Conservation (phyloP, 2,329 filamentous ascomycete genomes). For the Colletotrichum liriopes region DNA sequence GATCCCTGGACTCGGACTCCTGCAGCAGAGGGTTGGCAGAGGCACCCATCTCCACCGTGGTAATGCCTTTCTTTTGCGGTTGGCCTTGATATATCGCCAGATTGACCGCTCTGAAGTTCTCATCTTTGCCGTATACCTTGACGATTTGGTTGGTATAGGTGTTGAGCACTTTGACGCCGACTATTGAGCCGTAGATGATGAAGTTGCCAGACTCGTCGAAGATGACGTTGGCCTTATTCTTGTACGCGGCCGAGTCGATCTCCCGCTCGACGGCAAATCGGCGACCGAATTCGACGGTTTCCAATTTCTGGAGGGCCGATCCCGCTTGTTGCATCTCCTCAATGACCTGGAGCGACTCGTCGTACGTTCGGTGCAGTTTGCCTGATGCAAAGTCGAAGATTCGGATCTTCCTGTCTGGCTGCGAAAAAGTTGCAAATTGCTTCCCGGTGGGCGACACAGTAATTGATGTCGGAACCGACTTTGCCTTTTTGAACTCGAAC, state of each 20-base stretch:
- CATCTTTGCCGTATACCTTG: slow-evolving; percentile 91
- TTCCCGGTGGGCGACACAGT: slow-evolving; percentile 89
- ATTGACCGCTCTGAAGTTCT: slow-evolving; percentile 87
- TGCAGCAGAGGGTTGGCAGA: slow-evolving; percentile 93
- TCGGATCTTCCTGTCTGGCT: slow-evolving; percentile 93
- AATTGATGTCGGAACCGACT: slow-evolving; percentile 85
- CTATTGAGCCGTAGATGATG: slow-evolving; percentile 91
- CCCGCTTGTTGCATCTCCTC: slow-evolving; percentile 98
- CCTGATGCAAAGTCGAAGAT: slow-evolving; percentile 93
- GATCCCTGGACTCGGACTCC: slow-evolving; percentile 91
- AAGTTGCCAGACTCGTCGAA: slow-evolving; percentile 98
- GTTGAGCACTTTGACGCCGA: slow-evolving; percentile 96
- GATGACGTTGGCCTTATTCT: slow-evolving; percentile 84
- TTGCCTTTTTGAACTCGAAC: slow-evolving; percentile 97
- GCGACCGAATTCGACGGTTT: slow-evolving; percentile 92
- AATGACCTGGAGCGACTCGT: slow-evolving; percentile 91
- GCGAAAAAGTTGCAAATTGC: slow-evolving; percentile 90
- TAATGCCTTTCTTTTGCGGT: slow-evolving; percentile 92
- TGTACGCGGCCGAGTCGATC: slow-evolving; percentile 78
- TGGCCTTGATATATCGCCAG: slow-evolving; percentile 94
- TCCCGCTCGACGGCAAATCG: slow-evolving; percentile 90
- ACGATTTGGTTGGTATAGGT: slow-evolving; percentile 94
- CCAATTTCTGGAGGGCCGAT: slow-evolving; percentile 83
- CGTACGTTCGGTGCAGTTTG: slow-evolving; percentile 92
- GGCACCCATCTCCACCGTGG: slow-evolving; percentile 97